Conservation (phyloP, 1,139 yeast genomes). For the Fermentozyma sake region DNA sequence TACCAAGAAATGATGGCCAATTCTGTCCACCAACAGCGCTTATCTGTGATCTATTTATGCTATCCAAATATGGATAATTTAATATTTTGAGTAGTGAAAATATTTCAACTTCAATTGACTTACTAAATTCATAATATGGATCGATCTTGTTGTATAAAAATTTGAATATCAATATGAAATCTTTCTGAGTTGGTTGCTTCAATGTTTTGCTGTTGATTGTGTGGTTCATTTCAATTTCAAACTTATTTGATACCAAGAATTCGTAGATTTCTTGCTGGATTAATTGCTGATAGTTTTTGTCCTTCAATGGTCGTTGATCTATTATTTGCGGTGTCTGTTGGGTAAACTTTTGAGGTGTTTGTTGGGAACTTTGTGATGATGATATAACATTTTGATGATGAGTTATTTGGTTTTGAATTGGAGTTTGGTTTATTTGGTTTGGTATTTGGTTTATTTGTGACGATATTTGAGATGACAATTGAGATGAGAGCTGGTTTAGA, state of each 20-base stretch:
- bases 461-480: no score
- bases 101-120: conserved; percentile 72
- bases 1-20: conserved; percentile 82
- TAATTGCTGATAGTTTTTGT: conserved; percentile 58
- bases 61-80: conserved; percentile 76
- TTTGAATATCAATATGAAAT: conserved; percentile 72
- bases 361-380: conserved; percentile 12
- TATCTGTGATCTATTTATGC: conserved; percentile 77
- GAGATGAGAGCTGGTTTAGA: no score
- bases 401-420: no score
- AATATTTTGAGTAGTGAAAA: conserved; percentile 59
- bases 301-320: conserved; percentile 79
- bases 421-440: no score
- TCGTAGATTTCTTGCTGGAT: conserved; percentile 66
- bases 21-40: conserved; percentile 90
- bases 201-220: conserved; percentile 63
- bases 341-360: conserved; percentile 13
- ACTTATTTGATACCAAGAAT: conserved; percentile 57
- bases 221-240: conserved; percentile 71
- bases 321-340: conserved; percentile 10
- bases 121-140: conserved; percentile 70
- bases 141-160: conserved; percentile 75
- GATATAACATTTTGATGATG: no score
- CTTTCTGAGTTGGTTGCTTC: conserved; percentile 82
- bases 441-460: no score